Evolutionary conservation across 2,329 filamentous ascomycete species (phyloP).

Genomic region (Celoporthe dispersa): DNA sequence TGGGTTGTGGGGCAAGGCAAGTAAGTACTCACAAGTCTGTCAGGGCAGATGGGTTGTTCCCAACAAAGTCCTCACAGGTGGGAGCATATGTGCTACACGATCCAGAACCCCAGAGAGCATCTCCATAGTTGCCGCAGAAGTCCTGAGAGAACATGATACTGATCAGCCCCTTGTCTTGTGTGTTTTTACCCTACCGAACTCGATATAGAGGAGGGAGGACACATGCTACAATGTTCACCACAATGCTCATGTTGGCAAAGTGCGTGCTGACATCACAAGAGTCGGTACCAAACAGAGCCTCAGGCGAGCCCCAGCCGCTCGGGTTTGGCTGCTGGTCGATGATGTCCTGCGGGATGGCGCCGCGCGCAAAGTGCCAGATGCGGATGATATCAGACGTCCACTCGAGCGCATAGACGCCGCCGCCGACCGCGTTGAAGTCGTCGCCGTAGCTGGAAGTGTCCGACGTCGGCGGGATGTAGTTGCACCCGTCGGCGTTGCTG

Average conservation of each 20-base stretch:
- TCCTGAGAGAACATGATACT: slow-evolving; percentile 44
- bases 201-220: too few species aligned
- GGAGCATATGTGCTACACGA: slow-evolving; percentile 46
- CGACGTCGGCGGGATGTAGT: slow-evolving; percentile 44
- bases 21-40: slow-evolving; percentile 40
- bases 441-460: slow-evolving; percentile 60
- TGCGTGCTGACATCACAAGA: slow-evolving; percentile 67
- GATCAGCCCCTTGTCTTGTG: not conserved
- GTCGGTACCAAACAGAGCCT: slow-evolving; percentile 68
- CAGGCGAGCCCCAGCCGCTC: slow-evolving; percentile 67
- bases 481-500: slow-evolving; percentile 51
- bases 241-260: slow-evolving; percentile 72
- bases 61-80: slow-evolving; percentile 53
- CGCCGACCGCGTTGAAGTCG: slow-evolving; percentile 67
- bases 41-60: slow-evolving; percentile 49
- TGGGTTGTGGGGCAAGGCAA: not conserved
- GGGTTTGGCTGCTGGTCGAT: slow-evolving; percentile 62
- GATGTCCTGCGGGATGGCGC: slow-evolving; percentile 68
- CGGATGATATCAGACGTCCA: slow-evolving; percentile 72
- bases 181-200: not conserved
- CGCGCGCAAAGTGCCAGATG: slow-evolving; percentile 78
- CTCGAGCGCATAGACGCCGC: slow-evolving; percentile 72
- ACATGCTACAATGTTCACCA: slow-evolving; percentile 64
- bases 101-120: slow-evolving; percentile 47
- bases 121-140: slow-evolving; percentile 80